A percentile compares a stretch with the other conserved stretches of the same genome.
Evolutionary conservation across 176 grass and related monocot species (phyloP).

Genomic region (Rhynchospora pubera): DNA sequence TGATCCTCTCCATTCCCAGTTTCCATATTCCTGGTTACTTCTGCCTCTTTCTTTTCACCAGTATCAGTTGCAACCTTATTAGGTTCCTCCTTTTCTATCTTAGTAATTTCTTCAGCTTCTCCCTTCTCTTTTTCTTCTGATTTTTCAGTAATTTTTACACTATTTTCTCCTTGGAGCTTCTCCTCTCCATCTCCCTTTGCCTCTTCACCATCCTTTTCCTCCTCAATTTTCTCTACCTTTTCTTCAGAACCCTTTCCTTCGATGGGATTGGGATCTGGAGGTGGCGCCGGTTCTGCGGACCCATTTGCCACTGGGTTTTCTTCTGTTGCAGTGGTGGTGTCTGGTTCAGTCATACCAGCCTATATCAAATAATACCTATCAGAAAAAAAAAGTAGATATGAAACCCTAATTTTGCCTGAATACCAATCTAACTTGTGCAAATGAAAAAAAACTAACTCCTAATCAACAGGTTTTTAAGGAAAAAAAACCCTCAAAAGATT

Average conservation of each 20-base stretch:
- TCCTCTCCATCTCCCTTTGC: background rate
- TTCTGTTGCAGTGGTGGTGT: background rate
- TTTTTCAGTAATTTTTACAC: constrained; percentile 1
- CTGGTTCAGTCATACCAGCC: constrained; percentile 16
- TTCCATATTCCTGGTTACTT: background rate
- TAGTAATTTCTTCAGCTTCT: background rate
- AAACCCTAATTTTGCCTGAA: constrained; percentile 11
- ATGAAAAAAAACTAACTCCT: background rate
- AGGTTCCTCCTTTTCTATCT: constrained; percentile 10
- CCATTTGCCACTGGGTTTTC: constrained; percentile 15
- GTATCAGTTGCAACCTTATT: background rate
- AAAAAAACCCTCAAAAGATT: background rate
- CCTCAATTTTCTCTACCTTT: constrained; percentile 7
- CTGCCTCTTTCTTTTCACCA: background rate
- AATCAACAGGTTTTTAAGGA: background rate
- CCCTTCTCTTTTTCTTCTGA: background rate
- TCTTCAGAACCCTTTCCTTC: background rate
- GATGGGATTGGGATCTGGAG: background rate
- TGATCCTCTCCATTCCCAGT: background rate
- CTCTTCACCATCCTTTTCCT: background rate
- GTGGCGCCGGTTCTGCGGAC: background rate
- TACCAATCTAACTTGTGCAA: background rate
- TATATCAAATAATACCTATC: constrained; percentile 2
- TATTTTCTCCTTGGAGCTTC: constrained; percentile 8
- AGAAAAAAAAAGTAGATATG: background rate